phyloP scores from a whole-genome alignment of 2,329 filamentous ascomycete species.

The Xylariaceae sp. region DNA sequence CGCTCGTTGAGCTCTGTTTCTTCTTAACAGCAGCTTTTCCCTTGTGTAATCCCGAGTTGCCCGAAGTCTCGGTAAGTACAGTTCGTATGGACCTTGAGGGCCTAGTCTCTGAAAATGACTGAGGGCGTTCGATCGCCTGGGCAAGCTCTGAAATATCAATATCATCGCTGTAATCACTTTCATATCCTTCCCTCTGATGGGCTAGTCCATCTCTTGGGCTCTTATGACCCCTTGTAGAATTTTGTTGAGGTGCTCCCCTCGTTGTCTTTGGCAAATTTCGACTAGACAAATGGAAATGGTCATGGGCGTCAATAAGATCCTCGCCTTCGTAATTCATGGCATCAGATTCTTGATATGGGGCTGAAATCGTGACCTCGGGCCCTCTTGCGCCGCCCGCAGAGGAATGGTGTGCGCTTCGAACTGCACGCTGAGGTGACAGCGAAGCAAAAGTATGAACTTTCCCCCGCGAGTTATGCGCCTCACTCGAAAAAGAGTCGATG shows the following conservation, averaged over 20 bases:
- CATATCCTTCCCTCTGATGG: slow-evolving; percentile 23
- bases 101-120: slow-evolving; percentile 33
- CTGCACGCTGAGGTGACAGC: slow-evolving; percentile 14
- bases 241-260: slow-evolving; percentile 11
- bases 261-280: slow-evolving; percentile 12
- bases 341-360: slow-evolving; percentile 14
- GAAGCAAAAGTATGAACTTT: slow-evolving; percentile 15
- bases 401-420: slow-evolving; percentile 15
- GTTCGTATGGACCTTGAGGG: slow-evolving; percentile 31
- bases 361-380: slow-evolving; percentile 17
- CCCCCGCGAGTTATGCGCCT: slow-evolving; percentile 19
- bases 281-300: slow-evolving; percentile 15
- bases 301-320: slow-evolving; percentile 28
- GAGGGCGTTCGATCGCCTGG: slow-evolving; percentile 45
- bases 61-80: slow-evolving; percentile 47
- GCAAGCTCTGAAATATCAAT: slow-evolving; percentile 51
- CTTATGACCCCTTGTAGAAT: slow-evolving; percentile 19
- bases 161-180: slow-evolving; percentile 48
- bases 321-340: slow-evolving; percentile 36
- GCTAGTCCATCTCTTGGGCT: slow-evolving; percentile 24
- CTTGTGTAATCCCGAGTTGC: slow-evolving; percentile 40
- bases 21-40: slow-evolving; percentile 35
- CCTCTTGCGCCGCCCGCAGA: slow-evolving; percentile 6
- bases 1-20: slow-evolving; percentile 29
- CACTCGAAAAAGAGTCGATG: slow-evolving; percentile 8